Evolutionary conservation across 192 early-diverging fungal genomes (phyloP).

Genomic region (Phlyctochytrium arcticum): DNA sequence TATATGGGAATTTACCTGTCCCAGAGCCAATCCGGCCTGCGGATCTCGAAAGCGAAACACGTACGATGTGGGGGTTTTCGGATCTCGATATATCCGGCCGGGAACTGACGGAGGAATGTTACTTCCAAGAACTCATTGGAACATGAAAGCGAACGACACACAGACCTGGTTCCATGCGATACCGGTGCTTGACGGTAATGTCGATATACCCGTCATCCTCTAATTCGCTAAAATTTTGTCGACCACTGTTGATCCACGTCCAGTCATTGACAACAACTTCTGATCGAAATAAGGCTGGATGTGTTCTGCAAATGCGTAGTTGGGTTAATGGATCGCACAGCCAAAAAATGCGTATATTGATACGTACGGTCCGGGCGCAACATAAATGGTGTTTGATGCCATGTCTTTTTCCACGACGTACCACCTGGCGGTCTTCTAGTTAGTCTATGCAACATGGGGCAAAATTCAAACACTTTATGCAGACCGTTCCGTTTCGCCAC

Average conservation of each 20-base stretch:
- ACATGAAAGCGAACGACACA: neutral
- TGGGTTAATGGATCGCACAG: constrained; percentile 10
- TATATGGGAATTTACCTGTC: constrained; percentile 42
- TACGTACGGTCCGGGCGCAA: constrained; percentile 63
- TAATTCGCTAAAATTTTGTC: neutral
- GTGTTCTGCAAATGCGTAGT: constrained; percentile 6
- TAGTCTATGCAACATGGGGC: neutral
- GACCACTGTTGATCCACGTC: constrained; percentile 23
- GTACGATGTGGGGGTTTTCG: constrained; percentile 9
- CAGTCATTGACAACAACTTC: neutral
- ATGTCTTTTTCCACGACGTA: constrained; percentile 72
- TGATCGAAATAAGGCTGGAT: constrained; percentile 4
- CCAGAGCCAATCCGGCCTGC: constrained; percentile 57
- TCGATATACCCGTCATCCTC: constrained; percentile 21
- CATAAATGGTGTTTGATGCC: constrained; percentile 58
- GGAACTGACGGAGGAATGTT: neutral
- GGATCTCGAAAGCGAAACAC: constrained; percentile 48
- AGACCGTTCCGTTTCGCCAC: constrained; percentile 56
- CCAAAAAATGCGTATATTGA: neutral
- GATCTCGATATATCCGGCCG: neutral
- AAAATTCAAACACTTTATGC: neutral
- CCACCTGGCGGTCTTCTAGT: constrained; percentile 35
- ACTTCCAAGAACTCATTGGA: neutral
- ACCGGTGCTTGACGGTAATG: constrained; percentile 54
- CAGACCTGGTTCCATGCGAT: constrained; percentile 26